Conservation (phyloP, 1,139 yeast species). For the Candida tropicalis region DNA sequence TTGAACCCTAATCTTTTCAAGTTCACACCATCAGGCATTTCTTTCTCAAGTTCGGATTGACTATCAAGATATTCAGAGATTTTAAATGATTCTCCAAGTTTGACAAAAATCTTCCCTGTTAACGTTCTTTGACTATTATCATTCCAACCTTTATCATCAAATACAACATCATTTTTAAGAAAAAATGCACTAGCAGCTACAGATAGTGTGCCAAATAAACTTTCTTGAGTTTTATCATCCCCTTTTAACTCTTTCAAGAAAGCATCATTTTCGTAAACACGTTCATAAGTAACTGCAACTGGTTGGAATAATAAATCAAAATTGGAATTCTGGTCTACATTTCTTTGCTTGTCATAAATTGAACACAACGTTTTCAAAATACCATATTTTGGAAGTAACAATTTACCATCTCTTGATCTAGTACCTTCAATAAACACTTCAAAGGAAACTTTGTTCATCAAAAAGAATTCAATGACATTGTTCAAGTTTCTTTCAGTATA, state of each 20-base stretch:
- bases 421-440: conserved; percentile 73
- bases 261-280: conserved; percentile 68
- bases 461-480: conserved; percentile 55
- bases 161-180: conserved; percentile 15
- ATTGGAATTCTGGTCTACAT: conserved; percentile 44
- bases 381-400: conserved; percentile 66
- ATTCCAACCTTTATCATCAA: conserved; percentile 22
- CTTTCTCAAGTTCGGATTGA: conserved; percentile 9
- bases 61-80: conserved; percentile 29
- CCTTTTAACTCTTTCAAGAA: conserved; percentile 65
- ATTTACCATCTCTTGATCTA: conserved; percentile 66
- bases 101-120: conserved; percentile 43
- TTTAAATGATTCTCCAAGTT: conserved; percentile 38
- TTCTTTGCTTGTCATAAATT: conserved; percentile 47
- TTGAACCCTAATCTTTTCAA: conserved; percentile 47
- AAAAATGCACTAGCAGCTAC: conserved; percentile 38
- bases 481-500: conserved; percentile 60
- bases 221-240: conserved; percentile 56
- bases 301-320: conserved; percentile 55
- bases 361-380: conserved; percentile 54
- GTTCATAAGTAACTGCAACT: conserved; percentile 62
- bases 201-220: conserved; percentile 36
- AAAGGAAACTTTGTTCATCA: conserved; percentile 53
- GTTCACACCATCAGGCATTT: conserved; percentile 24
- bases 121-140: conserved; percentile 32